Evolutionary conservation across 2,329 filamentous ascomycete species (phyloP), one percentile per base, ranked within the genome.

Genomic region (Aureobasidium pullulans): DNA sequence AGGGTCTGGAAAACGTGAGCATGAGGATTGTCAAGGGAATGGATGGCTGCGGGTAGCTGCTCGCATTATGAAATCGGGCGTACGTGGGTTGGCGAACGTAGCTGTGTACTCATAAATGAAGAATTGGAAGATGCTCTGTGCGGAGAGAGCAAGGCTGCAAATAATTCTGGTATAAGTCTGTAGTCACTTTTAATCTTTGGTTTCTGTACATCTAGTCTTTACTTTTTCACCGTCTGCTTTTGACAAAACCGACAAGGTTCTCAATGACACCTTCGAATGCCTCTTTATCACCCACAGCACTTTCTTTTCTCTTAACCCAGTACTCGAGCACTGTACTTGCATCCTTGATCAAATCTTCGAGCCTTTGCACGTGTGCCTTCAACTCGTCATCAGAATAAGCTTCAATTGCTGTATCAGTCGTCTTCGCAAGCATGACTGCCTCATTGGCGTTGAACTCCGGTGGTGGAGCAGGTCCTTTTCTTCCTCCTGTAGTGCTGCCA

Each of bases 261-360:
- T 96, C 93, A 80, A 97, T 96, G 15, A 97, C 93, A 0, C 90
- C 91, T 71, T 97, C 93, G 71, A 96, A 94, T 2, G 91, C 90
- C 71, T 96, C 93, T 66, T 94, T 87, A 70, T 97, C 93, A 42
- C 89, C 89, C 64, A 96, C 77, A 67, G 93, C 90, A 66, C 91
- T 90, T 70, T 96, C 92, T 57, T 88, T 87, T 66, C 86, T 79
- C 76, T 89, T 89, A 66, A 89, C 82, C 93, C 93, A 97, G 71
- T 93, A 96, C 64, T 90, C 88, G 56, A 96, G 77, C 40, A 92
- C 85, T 61, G 89, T 84, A 59, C 86, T 88, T 3, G 90, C 90
- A 23, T 82, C 79, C n/a, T 77, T 79, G 62, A 89, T 85, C 73
- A 92, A 78, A 10, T 80, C 82, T 68, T 90, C 81, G 7, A 96